Conservation (phyloP, 2,329 filamentous ascomycete genomes). For the Fusarium scirpi region DNA sequence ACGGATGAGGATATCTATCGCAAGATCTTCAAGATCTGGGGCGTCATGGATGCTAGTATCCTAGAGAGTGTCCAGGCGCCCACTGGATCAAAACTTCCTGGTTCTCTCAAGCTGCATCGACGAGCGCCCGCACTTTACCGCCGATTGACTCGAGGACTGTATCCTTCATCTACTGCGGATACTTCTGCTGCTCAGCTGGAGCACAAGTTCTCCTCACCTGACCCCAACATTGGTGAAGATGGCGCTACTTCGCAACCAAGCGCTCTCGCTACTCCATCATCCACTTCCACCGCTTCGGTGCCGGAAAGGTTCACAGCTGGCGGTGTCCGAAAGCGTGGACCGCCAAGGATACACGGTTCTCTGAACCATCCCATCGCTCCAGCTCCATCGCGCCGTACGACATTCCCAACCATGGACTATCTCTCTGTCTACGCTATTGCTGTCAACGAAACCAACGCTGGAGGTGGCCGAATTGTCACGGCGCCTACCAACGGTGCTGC, state of each 20-base stretch:
- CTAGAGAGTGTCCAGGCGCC: slow-evolving; percentile 62
- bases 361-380: slow-evolving; percentile 60
- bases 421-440: slow-evolving; percentile 64
- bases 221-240: slow-evolving; percentile 16
- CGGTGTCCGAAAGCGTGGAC: slow-evolving; percentile 44
- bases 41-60: slow-evolving; percentile 65
- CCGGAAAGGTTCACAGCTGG: slow-evolving; percentile 11
- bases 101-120: slow-evolving; percentile 61
- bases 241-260: slow-evolving; percentile 2
- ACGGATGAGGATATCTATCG: slow-evolving; percentile 61
- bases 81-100: slow-evolving; percentile 56
- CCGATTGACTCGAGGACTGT: slow-evolving; percentile 60
- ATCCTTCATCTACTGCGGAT: slow-evolving; percentile 49
- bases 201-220: slow-evolving; percentile 21
- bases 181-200: slow-evolving; percentile 25
- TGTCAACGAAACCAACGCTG: slow-evolving; percentile 66
- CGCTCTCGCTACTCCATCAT: slow-evolving; percentile 1
- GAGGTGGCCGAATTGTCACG: slow-evolving; percentile 63
- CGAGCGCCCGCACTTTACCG: slow-evolving; percentile 61
- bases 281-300: background rate
- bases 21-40: slow-evolving; percentile 63
- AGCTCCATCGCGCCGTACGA: slow-evolving; percentile 59
- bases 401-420: slow-evolving; percentile 64
- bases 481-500: slow-evolving; percentile 65
- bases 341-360: slow-evolving; percentile 59